Evolutionary conservation across 2,329 filamentous ascomycete genomes (phyloP).

Genomic region (Fonsecaea nubica): DNA sequence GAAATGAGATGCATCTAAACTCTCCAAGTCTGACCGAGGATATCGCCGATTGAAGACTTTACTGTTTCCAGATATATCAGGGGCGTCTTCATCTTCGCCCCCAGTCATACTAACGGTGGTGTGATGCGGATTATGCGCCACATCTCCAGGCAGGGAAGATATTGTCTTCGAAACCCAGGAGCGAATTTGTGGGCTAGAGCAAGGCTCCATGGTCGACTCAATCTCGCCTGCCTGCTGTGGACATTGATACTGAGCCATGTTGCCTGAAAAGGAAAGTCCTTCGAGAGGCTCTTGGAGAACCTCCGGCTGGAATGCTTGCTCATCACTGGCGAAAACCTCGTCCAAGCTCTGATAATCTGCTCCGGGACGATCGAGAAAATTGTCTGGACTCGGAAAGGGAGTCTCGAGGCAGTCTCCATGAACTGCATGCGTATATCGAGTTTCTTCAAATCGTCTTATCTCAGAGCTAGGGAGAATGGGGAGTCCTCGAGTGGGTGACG

Average conservation of each 20-base stretch:
- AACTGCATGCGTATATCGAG: neutral
- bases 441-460: neutral
- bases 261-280: slow-evolving; percentile 3
- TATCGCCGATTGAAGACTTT: neutral
- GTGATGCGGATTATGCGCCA: neutral
- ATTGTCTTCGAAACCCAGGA: slow-evolving; percentile 29
- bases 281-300: slow-evolving; percentile 2
- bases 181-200: slow-evolving; percentile 21
- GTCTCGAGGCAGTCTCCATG: slow-evolving; percentile 42
- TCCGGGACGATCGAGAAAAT: slow-evolving; percentile 7
- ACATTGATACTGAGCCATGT: slow-evolving; percentile 4
- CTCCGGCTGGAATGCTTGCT: slow-evolving; percentile 2
- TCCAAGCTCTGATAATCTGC: slow-evolving; percentile 34
- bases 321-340: slow-evolving; percentile 30
- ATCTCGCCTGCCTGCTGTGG: neutral
- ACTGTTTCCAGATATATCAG: neutral
- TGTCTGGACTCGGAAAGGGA: slow-evolving; percentile 16
- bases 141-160: neutral
- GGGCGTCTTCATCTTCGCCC: neutral
- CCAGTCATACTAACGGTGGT: neutral
- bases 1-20: neutral
- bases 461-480: slow-evolving; percentile 1
- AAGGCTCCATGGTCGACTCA: neutral
- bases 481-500: slow-evolving; percentile 30
- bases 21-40: neutral